These are phyloP conservation scores for Combretum micranthum DNA, from an alignment of 345 rosid genomes.

Conservation along the genomic window DNA sequence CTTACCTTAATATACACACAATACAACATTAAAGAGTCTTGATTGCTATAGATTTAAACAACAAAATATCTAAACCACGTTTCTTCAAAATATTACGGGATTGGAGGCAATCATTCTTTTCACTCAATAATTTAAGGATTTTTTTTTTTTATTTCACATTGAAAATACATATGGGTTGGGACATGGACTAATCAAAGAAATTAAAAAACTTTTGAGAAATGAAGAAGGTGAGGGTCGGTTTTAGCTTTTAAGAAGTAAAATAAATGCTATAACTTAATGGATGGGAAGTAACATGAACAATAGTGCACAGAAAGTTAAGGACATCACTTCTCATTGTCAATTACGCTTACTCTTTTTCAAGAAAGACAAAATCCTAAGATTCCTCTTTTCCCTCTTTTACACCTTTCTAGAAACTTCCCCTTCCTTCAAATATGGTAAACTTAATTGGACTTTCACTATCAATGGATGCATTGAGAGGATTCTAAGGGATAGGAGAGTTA, in stretches of 20 bases:
- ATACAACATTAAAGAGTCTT: too few relatives aligned
- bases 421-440: conserved; percentile 32
- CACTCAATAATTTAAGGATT: too few relatives aligned
- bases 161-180: too few relatives aligned
- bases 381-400: conserved; percentile 59
- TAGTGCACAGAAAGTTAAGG: conserved; percentile 43
- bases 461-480: conserved; percentile 12
- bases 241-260: conserved; percentile 4
- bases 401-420: conserved; percentile 63
- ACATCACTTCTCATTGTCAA: conserved; percentile 23
- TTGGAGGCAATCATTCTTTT: too few relatives aligned
- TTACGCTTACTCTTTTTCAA: conserved; percentile 28
- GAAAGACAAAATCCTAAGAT: conserved; percentile 77
- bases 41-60: too few relatives aligned
- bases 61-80: too few relatives aligned
- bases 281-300: conserved; percentile 23
- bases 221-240: conserved; percentile 4
- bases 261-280: not conserved
- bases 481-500: conserved; percentile 19
- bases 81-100: too few relatives aligned
- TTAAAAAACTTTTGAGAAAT: not conserved
- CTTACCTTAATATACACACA: too few relatives aligned
- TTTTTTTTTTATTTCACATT: too few relatives aligned
- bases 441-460: conserved; percentile 56
- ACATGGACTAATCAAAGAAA: too few relatives aligned